Evolutionary conservation across 2,329 filamentous ascomycete species (phyloP), one percentile per base, ranked within the genome.

Genomic region (Neodidymelliopsis sp.): DNA sequence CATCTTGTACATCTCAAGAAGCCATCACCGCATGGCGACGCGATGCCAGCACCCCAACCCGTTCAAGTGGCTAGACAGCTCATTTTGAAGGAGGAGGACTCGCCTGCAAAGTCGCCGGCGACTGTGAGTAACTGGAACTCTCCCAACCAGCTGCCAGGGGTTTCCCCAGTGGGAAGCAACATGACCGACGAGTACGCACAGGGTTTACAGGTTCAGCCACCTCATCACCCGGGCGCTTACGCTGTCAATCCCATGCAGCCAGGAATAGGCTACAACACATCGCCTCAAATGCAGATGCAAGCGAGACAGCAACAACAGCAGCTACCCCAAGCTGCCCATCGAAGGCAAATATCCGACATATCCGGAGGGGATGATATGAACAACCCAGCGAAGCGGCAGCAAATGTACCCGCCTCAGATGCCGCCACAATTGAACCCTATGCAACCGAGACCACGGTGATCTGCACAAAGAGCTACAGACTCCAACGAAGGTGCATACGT

Each of bases 1-100:
- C 91, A 97, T 68, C 79, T 97, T 38, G 82, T 84, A n/a, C 88
- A 91, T 68, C 80, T 96, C 53, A 86, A 95, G 67, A 91, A 90
- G 66, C 83, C 84, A 49, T 37, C 57, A 15, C 58, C 63, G 4
- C 66, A 60, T 51, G 73, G 71, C 35, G 73, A 77, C 0, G 67
- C 69, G 6, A 80, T 84, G 70, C 81, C 81, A n/a, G 75, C 77
- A 2, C 76, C 79, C 12, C 76, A 79, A 22, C 74, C 78, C 2
- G 76, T 81, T 22, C 68, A 76, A 16, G 77, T 83, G 44, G 78
- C 74, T 27, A 75, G 79, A 15, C 81, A 83, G 33, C 81, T 82
- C 3, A 50, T 65, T 10, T 67, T 85, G 49, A 86, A 86, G 59
- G 83, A 84, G 54, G 84, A 86, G 54, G 83, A 82, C 54, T 86